phyloP scores from a whole-genome alignment of 345 rosid genomes.

The Limnanthes douglasii region DNA sequence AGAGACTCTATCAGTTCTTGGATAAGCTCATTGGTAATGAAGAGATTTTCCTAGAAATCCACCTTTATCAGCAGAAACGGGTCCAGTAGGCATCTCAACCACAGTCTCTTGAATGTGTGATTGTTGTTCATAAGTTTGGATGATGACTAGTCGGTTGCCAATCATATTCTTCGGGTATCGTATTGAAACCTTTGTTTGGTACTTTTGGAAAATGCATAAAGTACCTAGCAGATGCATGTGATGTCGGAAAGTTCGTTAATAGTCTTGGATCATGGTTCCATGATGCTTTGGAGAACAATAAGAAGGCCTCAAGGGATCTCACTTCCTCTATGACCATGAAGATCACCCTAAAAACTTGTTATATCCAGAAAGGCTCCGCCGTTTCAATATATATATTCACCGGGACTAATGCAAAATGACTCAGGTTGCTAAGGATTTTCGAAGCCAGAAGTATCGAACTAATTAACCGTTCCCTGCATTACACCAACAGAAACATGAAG shows the following conservation, averaged over 20 bases:
- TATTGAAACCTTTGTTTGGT: slow-evolving; percentile 44
- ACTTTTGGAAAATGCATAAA: slow-evolving; percentile 52
- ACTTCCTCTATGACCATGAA: no score
- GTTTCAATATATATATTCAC: no score
- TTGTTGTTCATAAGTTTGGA: slow-evolving; percentile 38
- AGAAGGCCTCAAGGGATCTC: slow-evolving; percentile 49
- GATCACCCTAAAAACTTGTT: no score
- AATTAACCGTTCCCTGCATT: no score
- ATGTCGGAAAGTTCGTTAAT: slow-evolving; percentile 46
- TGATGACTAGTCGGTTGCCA: slow-evolving; percentile 38
- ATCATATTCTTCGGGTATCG: slow-evolving; percentile 52
- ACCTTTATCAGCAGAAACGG: slow-evolving; percentile 41
- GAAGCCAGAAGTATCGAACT: slow-evolving; percentile 53
- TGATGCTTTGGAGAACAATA: slow-evolving; percentile 80
- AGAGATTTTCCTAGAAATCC: slow-evolving; percentile 63
- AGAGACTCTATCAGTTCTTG: no score
- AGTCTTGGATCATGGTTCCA: slow-evolving; percentile 65
- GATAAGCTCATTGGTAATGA: slow-evolving; percentile 34
- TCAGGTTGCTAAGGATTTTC: slow-evolving; percentile 39
- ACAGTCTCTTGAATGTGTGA: slow-evolving; percentile 46
- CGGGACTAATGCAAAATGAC: no score
- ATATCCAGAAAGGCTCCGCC: no score
- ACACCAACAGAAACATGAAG: no score
- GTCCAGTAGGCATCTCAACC: slow-evolving; percentile 59
- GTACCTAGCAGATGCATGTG: slow-evolving; percentile 64